phyloP scores from a whole-genome alignment of 1,284 basidiomycete species.

The Ustilago xerochloae region DNA sequence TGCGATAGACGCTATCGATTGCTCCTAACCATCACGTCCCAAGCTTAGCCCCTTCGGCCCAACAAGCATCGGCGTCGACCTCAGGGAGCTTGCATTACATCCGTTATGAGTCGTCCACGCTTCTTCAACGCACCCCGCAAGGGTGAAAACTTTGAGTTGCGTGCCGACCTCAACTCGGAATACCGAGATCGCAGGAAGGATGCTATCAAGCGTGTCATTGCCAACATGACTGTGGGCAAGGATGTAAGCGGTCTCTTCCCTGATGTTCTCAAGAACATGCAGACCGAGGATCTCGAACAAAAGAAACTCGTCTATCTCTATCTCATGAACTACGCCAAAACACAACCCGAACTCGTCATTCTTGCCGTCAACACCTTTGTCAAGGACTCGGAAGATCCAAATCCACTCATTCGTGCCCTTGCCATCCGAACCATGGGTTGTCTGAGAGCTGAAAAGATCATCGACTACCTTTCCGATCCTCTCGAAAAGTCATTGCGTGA shows the following conservation, averaged over 20 bases:
- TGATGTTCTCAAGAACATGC: conserved; percentile 98
- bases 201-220: conserved; percentile 86
- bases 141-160: conserved; percentile 66
- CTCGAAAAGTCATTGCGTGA: conserved; percentile 89
- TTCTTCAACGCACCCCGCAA: conserved; percentile 68
- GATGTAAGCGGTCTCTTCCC: conserved; percentile 92
- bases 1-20: background rate
- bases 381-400: conserved; percentile 91
- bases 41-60: background rate
- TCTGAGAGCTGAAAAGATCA: conserved; percentile 96
- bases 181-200: conserved; percentile 95
- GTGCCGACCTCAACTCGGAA: conserved; percentile 81
- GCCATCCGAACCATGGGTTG: conserved; percentile 98
- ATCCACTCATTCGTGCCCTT: conserved; percentile 93
- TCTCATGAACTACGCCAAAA: conserved; percentile 98
- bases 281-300: conserved; percentile 91
- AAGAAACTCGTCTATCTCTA: conserved; percentile 98
- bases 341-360: conserved; percentile 96
- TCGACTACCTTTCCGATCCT: conserved; percentile 95
- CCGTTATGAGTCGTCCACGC: conserved; percentile 63
- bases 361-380: conserved; percentile 99
- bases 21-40: too few species aligned
- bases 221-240: conserved; percentile 95
- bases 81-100: background rate
- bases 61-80: background rate